Conservation (phyloP, 129 eudicot genomes). For the Cynara cardunculus region DNA sequence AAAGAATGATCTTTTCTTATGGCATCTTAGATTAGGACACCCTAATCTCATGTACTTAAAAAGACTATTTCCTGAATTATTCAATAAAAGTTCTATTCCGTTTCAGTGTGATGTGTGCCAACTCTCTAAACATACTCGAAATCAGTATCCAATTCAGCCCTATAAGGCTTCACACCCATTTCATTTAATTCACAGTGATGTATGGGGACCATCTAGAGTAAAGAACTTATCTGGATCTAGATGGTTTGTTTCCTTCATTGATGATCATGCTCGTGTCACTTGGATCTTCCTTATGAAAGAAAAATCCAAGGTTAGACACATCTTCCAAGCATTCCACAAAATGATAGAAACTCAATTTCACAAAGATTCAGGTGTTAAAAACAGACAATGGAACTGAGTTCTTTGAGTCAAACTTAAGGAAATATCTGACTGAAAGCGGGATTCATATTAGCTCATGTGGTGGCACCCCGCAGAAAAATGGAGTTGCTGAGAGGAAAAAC, state of each 20-base stretch:
- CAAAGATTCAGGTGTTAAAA: background rate
- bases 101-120: background rate
- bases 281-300: background rate
- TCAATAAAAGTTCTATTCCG: background rate
- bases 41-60: no score
- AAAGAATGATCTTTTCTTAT: no score
- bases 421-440: background rate
- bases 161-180: no score
- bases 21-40: no score
- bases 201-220: no score
- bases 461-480: no score
- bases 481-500: no score
- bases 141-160: background rate
- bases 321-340: background rate
- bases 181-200: no score
- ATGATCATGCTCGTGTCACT: no score
- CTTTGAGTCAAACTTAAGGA: background rate
- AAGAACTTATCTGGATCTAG: no score
- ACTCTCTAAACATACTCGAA: background rate
- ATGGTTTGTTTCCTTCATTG: background rate
- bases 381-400: background rate
- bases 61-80: no score
- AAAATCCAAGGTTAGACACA: background rate
- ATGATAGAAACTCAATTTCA: constrained; percentile 7
- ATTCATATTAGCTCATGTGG: background rate